phyloP scores from a whole-genome alignment of 768 basidiomycete species.

The Termitomyces sp. region DNA sequence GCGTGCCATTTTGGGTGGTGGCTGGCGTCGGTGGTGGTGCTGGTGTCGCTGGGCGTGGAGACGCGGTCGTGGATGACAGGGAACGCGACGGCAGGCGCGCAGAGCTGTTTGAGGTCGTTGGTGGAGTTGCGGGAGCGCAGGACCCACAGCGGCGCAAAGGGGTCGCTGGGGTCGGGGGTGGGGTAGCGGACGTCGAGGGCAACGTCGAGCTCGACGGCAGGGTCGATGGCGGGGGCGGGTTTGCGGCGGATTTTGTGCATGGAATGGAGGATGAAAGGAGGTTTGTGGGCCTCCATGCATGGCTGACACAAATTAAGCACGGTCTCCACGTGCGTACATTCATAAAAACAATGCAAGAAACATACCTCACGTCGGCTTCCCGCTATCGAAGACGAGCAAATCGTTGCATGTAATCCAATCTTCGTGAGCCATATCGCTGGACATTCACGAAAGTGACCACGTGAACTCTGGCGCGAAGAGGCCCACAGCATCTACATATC shows the following conservation, averaged over 20 bases:
- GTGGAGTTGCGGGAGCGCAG: conserved; percentile 56
- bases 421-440: too few relatives aligned
- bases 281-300: not conserved
- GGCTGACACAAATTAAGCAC: not conserved
- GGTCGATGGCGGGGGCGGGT: too few relatives aligned
- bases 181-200: conserved; percentile 41
- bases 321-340: not conserved
- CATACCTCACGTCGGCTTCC: too few relatives aligned
- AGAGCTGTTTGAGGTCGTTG: conserved; percentile 23
- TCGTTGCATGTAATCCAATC: too few relatives aligned
- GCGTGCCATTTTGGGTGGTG: not conserved
- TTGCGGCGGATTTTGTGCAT: conserved; percentile 43
- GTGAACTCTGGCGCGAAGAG: too few relatives aligned
- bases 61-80: not conserved
- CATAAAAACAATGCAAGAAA: not conserved
- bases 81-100: not conserved
- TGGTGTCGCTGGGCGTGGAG: not conserved
- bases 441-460: too few relatives aligned
- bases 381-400: too few relatives aligned
- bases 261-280: not conserved
- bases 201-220: conserved; percentile 26
- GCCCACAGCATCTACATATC: too few relatives aligned
- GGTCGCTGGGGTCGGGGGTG: conserved; percentile 61
- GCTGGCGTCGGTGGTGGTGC: not conserved
- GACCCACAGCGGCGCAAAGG: conserved; percentile 64